Evolutionary conservation across 495 filamentous ascomycete genomes (phyloP), one percentile per base, ranked within the genome.

Genomic region (Penicillium macrosclerotiorum): DNA sequence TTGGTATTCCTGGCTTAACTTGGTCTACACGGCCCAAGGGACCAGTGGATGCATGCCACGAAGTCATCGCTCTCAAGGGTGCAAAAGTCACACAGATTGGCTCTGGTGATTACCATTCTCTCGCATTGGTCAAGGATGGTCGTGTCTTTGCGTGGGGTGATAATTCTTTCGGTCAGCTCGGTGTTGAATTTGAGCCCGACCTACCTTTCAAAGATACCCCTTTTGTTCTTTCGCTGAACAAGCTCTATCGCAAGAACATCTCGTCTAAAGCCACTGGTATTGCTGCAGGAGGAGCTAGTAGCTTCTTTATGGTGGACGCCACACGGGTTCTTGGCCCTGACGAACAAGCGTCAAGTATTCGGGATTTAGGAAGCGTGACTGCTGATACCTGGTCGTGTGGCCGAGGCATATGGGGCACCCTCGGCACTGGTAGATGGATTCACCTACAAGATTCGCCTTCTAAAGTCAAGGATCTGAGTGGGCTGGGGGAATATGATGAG

Each of bases 381-480:
- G 82, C 84, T 6, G 92, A 97, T 58, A 86, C 85, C 0, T 95
- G 88, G 81, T 78, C 86, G 20, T 93, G 86, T 49, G 93, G 93
- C 22, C 77, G 83, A 51, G 93, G 93, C 0, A 90, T 96, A 37
- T 81, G 76, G 55, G 93, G 93, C 18, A 79, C 73, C 27, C 75
- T 98, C 0, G 93, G 89, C 24, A 95, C 80, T 31, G 90, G 90
- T 7, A 86, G 82, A 55, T 97, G 91, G 91, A 89, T 86, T 20
- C 93, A 98, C 63, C 63, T 89, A 2, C 92, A 96, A 56, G 76
- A 80, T 27, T 74, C 70, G 0, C 92, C 88, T 6, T 80, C 79
- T 8, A 95, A 94, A 61, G 80, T 98, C 58, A 95, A 92, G 54
- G 66, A 83, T 2, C 72, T 98, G 12, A 92, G 87, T 34, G 82